Base-by-base conservation (phyloP, 2,329 filamentous ascomycete genomes). In the Nectriaceae sp. region DNA sequence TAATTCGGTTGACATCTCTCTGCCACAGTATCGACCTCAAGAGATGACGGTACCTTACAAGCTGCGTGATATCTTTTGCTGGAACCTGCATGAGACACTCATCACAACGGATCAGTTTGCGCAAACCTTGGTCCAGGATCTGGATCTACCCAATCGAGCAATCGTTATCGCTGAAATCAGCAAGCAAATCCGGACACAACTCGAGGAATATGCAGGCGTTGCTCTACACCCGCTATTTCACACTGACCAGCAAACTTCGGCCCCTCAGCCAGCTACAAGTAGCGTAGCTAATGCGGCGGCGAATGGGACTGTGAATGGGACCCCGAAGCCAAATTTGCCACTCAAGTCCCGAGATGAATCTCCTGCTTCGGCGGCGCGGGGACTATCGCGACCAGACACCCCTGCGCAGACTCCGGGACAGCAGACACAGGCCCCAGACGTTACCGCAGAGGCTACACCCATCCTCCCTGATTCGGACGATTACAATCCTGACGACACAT, bases 61-160 rank as follows among this genome's bases (percentile, higher is more conserved):
- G 54, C 77, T 99, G 48, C 91, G 95, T 62, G 94, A 99, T 62
- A 88, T 89, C n/a, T 97, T 99, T 62, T 74, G 97, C 44, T 99
- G 94, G 94, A 99, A 99, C 63, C 78, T 99, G 13, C 93, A 97
- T 70, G 94, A 99, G 73, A 89, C 90, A 0, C 76, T 97, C 49
- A 89, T 92, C 43, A 99, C 94, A 0, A 96, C 94, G 1, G 94
- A 99, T 65, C 89, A 96, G 64, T 99, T 97, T 66, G 94, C 94
- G n/a, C 83, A 88, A 60, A 85, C 82, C 2, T 84, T 97, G 57
- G 92, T 96, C 2, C 90, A 96, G 56, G 94, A 99, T 66, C 79
- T 99, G 36, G 94, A 99, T 66, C 81, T 99, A 36, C 93, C 93
- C 4, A 87, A 89, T 52, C 81, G 87, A 43, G 78, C 79, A 15